phyloP scores from a whole-genome alignment of 176 grass and related monocot genomes.

The Hyparrhenia diplandra region DNA sequence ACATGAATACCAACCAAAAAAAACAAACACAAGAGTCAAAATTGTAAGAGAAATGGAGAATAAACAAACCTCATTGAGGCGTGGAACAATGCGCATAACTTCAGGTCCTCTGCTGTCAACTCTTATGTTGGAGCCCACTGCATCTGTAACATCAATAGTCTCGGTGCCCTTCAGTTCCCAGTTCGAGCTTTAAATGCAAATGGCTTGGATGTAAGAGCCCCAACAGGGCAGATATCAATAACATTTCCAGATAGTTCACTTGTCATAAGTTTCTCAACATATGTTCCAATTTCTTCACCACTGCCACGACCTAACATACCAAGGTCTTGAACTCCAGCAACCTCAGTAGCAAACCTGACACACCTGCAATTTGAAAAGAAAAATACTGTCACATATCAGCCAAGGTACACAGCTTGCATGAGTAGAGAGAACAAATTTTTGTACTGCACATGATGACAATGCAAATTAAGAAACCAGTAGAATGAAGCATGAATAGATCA shows the following conservation, averaged over 20 bases:
- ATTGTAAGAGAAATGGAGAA: neutral
- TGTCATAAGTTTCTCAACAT: slow-evolving; percentile 96
- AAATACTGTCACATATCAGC: slow-evolving; percentile 9
- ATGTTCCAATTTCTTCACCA: slow-evolving; percentile 99
- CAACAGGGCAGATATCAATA: slow-evolving; percentile 98
- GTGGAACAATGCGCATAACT: slow-evolving; percentile 93
- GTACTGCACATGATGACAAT: neutral
- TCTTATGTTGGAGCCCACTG: slow-evolving; percentile 92
- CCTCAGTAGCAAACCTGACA: slow-evolving; percentile 87
- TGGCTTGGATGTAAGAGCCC: slow-evolving; percentile 96
- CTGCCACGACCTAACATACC: slow-evolving; percentile 96
- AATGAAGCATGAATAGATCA: neutral
- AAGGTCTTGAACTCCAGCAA: slow-evolving; percentile 97
- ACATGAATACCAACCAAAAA: neutral
- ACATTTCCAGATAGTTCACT: slow-evolving; percentile 99
- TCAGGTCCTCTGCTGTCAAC: slow-evolving; percentile 98
- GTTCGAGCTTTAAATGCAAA: slow-evolving; percentile 99
- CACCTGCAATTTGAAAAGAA: slow-evolving; percentile 38
- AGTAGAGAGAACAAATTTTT: neutral
- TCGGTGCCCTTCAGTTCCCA: slow-evolving; percentile 96
- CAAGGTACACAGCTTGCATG: neutral
- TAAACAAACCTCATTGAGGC: slow-evolving; percentile 79
- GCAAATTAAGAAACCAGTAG: slow-evolving; percentile 7
- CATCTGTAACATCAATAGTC: slow-evolving; percentile 96
- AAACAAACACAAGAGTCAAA: neutral